Base-by-base conservation (phyloP, 176 grass and related monocot species). In the Tillandsia fasciculata region DNA sequence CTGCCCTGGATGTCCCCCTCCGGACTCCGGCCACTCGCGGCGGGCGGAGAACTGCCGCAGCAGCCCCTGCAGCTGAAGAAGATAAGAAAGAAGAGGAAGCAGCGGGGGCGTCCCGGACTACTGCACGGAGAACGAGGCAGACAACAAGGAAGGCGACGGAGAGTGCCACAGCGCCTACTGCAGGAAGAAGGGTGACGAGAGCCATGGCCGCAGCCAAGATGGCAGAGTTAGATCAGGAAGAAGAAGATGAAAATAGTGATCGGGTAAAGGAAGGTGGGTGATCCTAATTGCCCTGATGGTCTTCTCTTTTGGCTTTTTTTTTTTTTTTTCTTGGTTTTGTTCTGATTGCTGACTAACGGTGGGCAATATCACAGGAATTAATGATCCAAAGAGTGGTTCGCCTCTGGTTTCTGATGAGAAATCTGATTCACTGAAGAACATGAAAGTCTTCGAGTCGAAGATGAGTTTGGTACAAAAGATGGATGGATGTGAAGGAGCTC, bases 211-310 rank as follows among this genome's bases (percentile, higher is more conserved):
- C 65, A 13, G 51, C 9, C 8, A 82, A 15, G 48, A 73, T 73
- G 66, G 63, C 67, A 26, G 14, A 28, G 72, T 80, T 90, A 14
- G 81, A 78, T 17, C 72, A 63, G 52, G 73, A 87, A 51, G 87
- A 81, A 11, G 59, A 86, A 49, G 82, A 20, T 20, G 20, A 80
- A 57, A 67, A 28, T 58, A n/a, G 53, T 57, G 50, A 76, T 51
- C 75, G 20, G 17, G 64, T 75, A 12, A 70, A 20, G 1, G 48
- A 80, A 64, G 83, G 87, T 90, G 33, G 81, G 72, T 12, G 47
- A 10, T 61, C 17, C 56, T 1, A 59, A 50, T 3, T 51, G 22
- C 18, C 47, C 1, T 2, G 28, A 56, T 77, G 11, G 2, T n/a
- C 49, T 70, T 63, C 49, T 51, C 13, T 9, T 12, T 17, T 52